A percentile compares a stretch with the other conserved stretches of the same genome.
These are phyloP conservation scores for Russula virescens DNA, from an alignment of 768 basidiomycete genomes.

Conservation along the genomic window DNA sequence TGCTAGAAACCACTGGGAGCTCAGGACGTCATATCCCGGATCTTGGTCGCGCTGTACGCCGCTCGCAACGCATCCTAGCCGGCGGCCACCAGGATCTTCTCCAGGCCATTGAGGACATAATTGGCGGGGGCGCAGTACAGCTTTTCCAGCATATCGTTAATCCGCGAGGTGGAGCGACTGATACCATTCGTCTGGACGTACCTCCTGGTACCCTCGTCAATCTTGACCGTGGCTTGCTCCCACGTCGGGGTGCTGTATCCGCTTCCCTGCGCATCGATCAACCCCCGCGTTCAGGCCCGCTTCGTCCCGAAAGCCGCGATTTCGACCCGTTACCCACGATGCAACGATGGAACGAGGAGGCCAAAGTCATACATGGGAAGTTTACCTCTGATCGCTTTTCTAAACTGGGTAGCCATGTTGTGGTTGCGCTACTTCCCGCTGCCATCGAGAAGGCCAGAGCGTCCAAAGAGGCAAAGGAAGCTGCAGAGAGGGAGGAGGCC, in stretches of 20 bases:
- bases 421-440: constrained; percentile 70
- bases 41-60: constrained; percentile 36
- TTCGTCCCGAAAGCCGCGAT: constrained; percentile 45
- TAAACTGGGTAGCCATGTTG: constrained; percentile 65
- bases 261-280: constrained; percentile 63
- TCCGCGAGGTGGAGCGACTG: constrained; percentile 46
- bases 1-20: constrained; percentile 54
- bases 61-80: constrained; percentile 45
- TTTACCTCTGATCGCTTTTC: constrained; percentile 61
- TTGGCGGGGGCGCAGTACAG: constrained; percentile 77
- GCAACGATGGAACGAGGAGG: constrained; percentile 88
- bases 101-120: constrained; percentile 73
- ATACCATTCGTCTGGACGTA: constrained; percentile 74
- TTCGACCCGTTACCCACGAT: constrained; percentile 77
- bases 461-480: constrained; percentile 38
- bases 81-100: constrained; percentile 49
- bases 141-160: constrained; percentile 78
- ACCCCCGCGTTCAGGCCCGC: constrained; percentile 36
- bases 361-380: constrained; percentile 72
- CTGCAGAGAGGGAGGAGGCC: constrained; percentile 49
- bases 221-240: constrained; percentile 49
- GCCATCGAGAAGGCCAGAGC: constrained; percentile 58
- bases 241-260: constrained; percentile 42
- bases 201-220: constrained; percentile 59
- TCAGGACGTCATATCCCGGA: constrained; percentile 41